Conservation (phyloP, 2,329 filamentous ascomycete species). For the Aspergillus fumigatiaffinis region DNA sequence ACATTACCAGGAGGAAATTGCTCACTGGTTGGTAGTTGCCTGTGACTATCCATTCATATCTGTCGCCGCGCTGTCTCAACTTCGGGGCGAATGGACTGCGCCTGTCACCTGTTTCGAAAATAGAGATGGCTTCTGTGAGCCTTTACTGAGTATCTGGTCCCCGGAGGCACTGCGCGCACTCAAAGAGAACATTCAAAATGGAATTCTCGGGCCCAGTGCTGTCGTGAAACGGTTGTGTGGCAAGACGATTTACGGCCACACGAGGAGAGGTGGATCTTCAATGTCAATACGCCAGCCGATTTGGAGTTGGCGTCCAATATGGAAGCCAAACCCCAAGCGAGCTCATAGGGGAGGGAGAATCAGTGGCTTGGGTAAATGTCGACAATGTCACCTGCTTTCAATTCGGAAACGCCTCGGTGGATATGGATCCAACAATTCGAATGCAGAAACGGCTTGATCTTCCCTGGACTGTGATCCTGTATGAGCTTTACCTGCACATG, state of each 20-base stretch:
- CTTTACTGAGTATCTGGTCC: conserved; percentile 36
- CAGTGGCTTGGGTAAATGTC: conserved; percentile 5
- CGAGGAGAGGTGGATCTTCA: conserved; percentile 17
- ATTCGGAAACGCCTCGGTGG: conserved; percentile 6
- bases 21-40: conserved; percentile 30
- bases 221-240: conserved; percentile 15
- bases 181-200: conserved; percentile 13
- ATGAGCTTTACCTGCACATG: neutral
- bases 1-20: conserved; percentile 18
- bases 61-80: conserved; percentile 20
- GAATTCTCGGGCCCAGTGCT: conserved; percentile 12
- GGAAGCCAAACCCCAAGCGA: neutral
- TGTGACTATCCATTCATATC: conserved; percentile 35
- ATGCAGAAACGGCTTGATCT: conserved; percentile 19
- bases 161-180: conserved; percentile 25
- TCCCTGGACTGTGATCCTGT: conserved; percentile 17
- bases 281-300: conserved; percentile 31
- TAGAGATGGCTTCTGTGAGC: conserved; percentile 27
- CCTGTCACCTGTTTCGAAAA: conserved; percentile 36
- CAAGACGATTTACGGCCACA: conserved; percentile 8
- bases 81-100: conserved; percentile 19
- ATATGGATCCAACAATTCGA: conserved; percentile 25
- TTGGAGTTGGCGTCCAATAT: conserved; percentile 38
- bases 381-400: conserved; percentile 12
- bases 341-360: conserved; percentile 16